Percentiles rank a stretch among this genome's conserved stretches.
These are phyloP conservation scores for Mikania micrantha DNA, from an alignment of 129 eudicot species.

Conservation along the genomic window DNA sequence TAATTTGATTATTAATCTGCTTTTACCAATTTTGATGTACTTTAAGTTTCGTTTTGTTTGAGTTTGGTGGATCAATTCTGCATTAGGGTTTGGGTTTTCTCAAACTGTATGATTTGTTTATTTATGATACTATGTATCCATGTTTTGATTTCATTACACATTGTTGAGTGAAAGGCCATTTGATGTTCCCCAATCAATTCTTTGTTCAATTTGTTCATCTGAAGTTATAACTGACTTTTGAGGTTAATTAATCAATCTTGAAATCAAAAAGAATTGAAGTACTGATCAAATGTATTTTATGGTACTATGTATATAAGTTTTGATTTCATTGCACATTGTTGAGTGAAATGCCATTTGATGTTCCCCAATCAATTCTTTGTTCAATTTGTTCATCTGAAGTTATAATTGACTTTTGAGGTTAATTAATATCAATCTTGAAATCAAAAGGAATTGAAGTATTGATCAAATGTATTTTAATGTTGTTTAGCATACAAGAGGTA, in stretches of 20 bases:
- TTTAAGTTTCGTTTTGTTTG: background rate
- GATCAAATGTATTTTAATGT: background rate
- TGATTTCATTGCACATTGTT: background rate
- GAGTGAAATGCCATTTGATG: background rate
- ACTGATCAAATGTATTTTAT: background rate
- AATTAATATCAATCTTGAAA: background rate
- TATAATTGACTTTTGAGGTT: background rate
- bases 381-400: background rate
- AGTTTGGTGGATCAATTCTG: background rate
- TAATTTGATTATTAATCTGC: background rate
- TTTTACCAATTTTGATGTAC: background rate
- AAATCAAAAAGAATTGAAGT: background rate
- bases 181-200: background rate
- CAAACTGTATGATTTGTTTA: background rate
- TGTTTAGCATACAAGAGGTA: conserved; percentile 12
- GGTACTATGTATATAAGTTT: background rate
- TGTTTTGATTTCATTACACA: background rate
- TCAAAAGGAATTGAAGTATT: background rate
- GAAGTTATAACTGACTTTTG: background rate
- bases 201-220: background rate
- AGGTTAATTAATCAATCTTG: background rate
- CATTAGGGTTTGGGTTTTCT: background rate
- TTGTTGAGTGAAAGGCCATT: background rate
- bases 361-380: background rate
- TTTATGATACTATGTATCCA: background rate